Base-by-base conservation (phyloP, 2,329 filamentous ascomycete genomes). In the Claviceps citrina region DNA sequence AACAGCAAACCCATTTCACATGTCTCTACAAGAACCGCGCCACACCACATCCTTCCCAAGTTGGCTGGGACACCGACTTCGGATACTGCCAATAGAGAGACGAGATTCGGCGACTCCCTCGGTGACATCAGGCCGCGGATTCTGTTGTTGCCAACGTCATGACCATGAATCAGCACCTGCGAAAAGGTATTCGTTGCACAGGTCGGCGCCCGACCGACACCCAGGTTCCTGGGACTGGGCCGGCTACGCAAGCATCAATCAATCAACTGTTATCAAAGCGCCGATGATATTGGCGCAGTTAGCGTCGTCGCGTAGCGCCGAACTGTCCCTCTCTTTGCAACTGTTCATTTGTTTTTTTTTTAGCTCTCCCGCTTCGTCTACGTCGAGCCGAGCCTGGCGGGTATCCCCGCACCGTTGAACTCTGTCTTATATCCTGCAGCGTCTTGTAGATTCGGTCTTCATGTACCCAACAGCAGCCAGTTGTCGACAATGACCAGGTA, bases 221-320 rank as follows among this genome's bases (percentile, higher is more conserved):
- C 38, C 41, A 43, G 41, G 38, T 40, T 40, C 26, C 41, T 38
- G 41, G 38, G 41, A 38, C 18, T 39, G 16, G 16, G 31, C 4
- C 31, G 25, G 31, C 31, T 19, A 18, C 16, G 31, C 24, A 27
- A 16, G 16, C 38, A 27, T 20, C 27, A 27, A 27, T 33, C 22
- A 16, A 33, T 35, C 12, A n/a, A 20, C 6, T 16, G 18, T 22
- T n/a, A 32, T 32, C 15, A 22, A 34, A 24, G 31, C 31, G 24
- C 38, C 13, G 15, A 34, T 28, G 15, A 20, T 15, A 20, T 26
- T 20, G 16, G 13, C n/a, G 13, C 31, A 10, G 10, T 16, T 13
- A 19, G 38, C 24, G 37, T 16, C 24, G 13, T 33, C 31, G 31
- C 30, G 4, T 26, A 33, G 31, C 31, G 31, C 24, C 18, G 38